phyloP scores from a whole-genome alignment of 2,329 filamentous ascomycete genomes.

The Neobulgaria alba region DNA sequence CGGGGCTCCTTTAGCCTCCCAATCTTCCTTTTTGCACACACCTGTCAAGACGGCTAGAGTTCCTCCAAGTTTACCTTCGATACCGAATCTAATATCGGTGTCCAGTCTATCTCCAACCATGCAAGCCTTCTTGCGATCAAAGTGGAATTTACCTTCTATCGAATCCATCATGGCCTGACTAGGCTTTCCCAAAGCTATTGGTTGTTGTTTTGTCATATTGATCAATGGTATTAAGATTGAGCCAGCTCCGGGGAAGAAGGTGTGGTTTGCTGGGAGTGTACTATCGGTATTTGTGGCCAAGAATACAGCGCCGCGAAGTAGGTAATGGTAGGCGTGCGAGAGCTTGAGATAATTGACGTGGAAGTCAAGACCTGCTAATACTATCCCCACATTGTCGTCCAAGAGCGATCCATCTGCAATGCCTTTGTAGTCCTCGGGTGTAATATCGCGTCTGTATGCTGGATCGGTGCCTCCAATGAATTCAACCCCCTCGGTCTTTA shows the following conservation, averaged over 20 bases:
- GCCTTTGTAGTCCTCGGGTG: conserved; percentile 67
- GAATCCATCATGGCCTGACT: conserved; percentile 99
- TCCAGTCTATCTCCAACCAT: conserved; percentile 94
- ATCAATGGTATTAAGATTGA: conserved; percentile 70
- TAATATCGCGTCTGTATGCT: conserved; percentile 66
- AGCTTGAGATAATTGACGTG: conserved; percentile 95
- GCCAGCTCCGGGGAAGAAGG: conserved; percentile 87
- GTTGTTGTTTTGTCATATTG: conserved; percentile 61
- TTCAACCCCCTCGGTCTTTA: conserved; percentile 67
- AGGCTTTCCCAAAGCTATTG: conserved; percentile 80
- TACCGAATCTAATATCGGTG: conserved; percentile 92
- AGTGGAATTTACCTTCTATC: conserved; percentile 88
- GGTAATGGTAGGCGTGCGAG: conserved; percentile 75
- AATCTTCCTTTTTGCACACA: conserved; percentile 77
- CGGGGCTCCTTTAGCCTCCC: conserved; percentile 58
- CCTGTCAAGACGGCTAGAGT: conserved; percentile 88
- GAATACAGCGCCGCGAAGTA: conserved; percentile 73
- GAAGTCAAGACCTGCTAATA: conserved; percentile 85
- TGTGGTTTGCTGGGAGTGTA: conserved; percentile 72
- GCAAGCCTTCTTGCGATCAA: conserved; percentile 76
- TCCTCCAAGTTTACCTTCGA: conserved; percentile 83
- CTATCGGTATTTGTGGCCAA: conserved; percentile 91
- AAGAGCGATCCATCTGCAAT: conserved; percentile 69
- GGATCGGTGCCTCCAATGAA: conserved; percentile 85
- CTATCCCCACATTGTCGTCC: conserved; percentile 82